These are phyloP conservation scores for Dioscorea zingiberensis DNA, from an alignment of 106 monocot species.

Conservation along the genomic window DNA sequence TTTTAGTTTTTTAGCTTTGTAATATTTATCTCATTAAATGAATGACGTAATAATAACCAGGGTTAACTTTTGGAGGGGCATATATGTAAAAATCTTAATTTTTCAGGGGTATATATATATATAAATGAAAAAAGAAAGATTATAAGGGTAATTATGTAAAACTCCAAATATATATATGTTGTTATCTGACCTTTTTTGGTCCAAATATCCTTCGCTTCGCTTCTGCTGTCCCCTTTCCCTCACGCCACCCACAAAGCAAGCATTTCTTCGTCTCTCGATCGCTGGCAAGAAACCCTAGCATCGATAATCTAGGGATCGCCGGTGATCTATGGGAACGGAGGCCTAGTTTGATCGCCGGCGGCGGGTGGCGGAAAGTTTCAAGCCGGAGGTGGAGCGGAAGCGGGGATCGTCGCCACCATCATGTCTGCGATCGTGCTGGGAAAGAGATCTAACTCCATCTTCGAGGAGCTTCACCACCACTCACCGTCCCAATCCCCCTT, in stretches of 20 bases:
- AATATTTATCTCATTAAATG: too few species aligned
- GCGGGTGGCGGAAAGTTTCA: slow-evolving; percentile 3
- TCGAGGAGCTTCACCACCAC: slow-evolving; percentile 34
- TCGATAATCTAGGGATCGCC: background rate
- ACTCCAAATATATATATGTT: too few species aligned
- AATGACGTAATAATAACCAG: too few species aligned
- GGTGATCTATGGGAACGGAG: slow-evolving; percentile 10
- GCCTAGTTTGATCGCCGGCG: slow-evolving; percentile 4
- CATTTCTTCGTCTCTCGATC: background rate
- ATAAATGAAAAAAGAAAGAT: too few species aligned
- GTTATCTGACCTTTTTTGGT: background rate
- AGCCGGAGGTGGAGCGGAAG: background rate
- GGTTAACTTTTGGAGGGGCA: too few species aligned
- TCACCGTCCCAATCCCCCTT: slow-evolving; percentile 6
- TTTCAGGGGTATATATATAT: too few species aligned
- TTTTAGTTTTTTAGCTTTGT: too few species aligned
- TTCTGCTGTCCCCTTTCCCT: background rate
- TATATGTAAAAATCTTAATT: too few species aligned
- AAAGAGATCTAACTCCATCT: slow-evolving; percentile 48
- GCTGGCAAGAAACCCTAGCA: background rate
- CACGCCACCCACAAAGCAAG: background rate
- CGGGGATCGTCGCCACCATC: background rate
- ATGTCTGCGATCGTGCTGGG: slow-evolving; percentile 45
- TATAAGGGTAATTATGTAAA: too few species aligned
- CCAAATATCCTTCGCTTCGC: background rate